Evolutionary conservation across 768 basidiomycete species (phyloP).

Genomic region (Lyophyllum shimeji): DNA sequence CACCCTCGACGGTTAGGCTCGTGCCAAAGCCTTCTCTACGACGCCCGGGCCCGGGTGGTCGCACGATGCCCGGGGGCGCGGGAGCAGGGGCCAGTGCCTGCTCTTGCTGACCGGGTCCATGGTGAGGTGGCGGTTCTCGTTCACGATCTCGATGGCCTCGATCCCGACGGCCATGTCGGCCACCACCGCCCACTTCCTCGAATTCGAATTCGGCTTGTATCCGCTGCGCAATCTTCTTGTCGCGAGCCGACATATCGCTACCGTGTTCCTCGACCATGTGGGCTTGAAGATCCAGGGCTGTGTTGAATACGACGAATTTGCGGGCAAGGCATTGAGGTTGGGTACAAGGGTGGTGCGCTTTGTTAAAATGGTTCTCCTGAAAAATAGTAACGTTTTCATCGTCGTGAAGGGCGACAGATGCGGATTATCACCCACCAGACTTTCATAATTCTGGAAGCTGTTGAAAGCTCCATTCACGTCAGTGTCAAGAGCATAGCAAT

Average conservation of each 20-base stretch:
- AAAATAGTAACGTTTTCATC: background rate
- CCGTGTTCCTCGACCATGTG: conserved; percentile 89
- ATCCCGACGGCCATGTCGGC: conserved; percentile 41
- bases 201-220: conserved; percentile 75
- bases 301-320: conserved; percentile 95
- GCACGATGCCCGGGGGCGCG: conserved; percentile 8
- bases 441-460: conserved; percentile 81
- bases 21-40: conserved; percentile 67
- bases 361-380: conserved; percentile 76
- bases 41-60: conserved; percentile 35
- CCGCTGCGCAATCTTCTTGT: conserved; percentile 66
- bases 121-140: conserved; percentile 33
- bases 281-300: conserved; percentile 83
- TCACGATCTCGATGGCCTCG: conserved; percentile 45
- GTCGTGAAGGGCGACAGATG: background rate
- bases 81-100: conserved; percentile 7
- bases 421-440: conserved; percentile 49
- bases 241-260: conserved; percentile 66
- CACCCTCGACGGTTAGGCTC: conserved; percentile 43
- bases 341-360: conserved; percentile 75
- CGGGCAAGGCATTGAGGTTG: conserved; percentile 73
- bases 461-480: background rate
- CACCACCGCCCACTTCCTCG: conserved; percentile 36
- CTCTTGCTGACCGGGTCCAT: conserved; percentile 14
- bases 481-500: conserved; percentile 2